Base-by-base conservation (phyloP, 345 rosid species). In the Euphorbia lathyris region DNA sequence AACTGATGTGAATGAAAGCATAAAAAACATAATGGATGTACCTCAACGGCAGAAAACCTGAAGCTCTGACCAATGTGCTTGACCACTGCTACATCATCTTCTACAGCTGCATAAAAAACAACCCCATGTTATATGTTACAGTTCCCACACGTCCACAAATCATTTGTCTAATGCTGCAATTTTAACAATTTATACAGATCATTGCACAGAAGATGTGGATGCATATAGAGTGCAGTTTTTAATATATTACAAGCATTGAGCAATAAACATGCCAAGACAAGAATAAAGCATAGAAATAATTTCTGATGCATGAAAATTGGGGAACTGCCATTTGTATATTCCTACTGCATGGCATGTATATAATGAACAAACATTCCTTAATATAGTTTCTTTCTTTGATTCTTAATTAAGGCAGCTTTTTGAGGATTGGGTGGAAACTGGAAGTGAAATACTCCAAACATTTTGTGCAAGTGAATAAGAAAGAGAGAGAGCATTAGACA, bases 21-120 rank as follows among this genome's bases (percentile, higher is more conserved):
- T 17, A 47, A 22, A 48, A 13, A 48, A 50, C 16, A 42, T 0
- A 52, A 13, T 2, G 22, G 10, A 50, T 20, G 66, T 53, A 90
- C 98, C 96, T 92, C 93, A 9, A 95, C 72, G 56, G 97, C 87
- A 13, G 95, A 83, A 80, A 85, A 86, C 69, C 97, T 85, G 80
- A 90, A 92, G 82, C 92, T 92, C 74, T 87, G 93, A 70, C 96
- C 96, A 69, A 90, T 88, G 75, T 83, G 96, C 80, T 92, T 92
- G 72, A 92, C 93, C 67, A 92, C 25, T 58, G 83, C 83, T 25
- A 77, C 89, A 61, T 94, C 98, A 38, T 94, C 97, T 76, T 90
- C 97, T 9, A 86, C 90, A 75, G 74, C 99, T 95, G 85, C 69
- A 74, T 57, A 72, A 6, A 17, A 20, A 19, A 9, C 32, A 45